phyloP scores from a whole-genome alignment of 441 rosid species.

The Corymbia citriodora region DNA sequence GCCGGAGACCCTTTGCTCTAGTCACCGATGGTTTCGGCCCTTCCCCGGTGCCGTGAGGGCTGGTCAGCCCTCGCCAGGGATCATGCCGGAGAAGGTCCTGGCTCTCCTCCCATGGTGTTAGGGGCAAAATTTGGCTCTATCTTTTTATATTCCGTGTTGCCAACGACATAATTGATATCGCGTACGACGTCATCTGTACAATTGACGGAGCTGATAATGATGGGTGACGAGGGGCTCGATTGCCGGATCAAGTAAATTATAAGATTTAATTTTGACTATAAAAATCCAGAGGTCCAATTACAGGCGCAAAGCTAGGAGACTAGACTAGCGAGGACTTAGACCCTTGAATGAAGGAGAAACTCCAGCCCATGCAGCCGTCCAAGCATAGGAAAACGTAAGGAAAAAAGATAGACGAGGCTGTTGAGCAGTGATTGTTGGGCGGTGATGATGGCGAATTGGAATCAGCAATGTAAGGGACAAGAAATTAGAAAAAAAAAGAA shows the following conservation, averaged over 20 bases:
- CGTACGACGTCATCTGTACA: neutral
- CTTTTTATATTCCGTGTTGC: neutral
- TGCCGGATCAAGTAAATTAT: neutral
- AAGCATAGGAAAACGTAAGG: neutral
- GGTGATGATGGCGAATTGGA: constrained; percentile 7
- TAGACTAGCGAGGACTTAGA: neutral
- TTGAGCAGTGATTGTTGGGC: neutral
- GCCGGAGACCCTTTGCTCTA: neutral
- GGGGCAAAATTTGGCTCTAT: neutral
- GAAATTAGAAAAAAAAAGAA: neutral
- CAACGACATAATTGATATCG: neutral
- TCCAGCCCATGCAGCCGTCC: neutral
- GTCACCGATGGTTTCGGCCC: neutral
- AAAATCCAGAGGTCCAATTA: neutral
- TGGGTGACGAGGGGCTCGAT: neutral
- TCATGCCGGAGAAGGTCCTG: neutral
- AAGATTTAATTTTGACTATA: neutral
- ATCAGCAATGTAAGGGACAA: neutral
- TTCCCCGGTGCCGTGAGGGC: neutral
- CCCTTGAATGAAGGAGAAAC: neutral
- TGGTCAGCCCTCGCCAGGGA: neutral
- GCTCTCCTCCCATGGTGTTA: neutral
- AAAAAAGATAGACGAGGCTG: neutral
- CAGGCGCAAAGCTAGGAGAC: neutral
- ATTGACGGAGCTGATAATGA: neutral